Conservation (phyloP, 129 eudicot genomes). For the Artemisia tridentata region DNA sequence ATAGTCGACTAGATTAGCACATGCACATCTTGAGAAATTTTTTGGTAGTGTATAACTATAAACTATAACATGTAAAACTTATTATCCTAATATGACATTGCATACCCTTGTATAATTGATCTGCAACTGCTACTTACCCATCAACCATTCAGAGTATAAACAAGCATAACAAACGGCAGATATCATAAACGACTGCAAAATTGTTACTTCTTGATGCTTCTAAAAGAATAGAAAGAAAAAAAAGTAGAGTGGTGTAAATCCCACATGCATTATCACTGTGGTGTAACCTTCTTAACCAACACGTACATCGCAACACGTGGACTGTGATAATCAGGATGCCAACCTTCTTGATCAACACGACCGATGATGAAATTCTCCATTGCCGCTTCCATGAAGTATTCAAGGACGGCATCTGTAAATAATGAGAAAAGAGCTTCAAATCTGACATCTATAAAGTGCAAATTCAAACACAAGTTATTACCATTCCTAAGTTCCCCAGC, state of each 20-base stretch:
- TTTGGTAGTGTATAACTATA: neutral
- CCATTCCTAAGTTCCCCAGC: conserved; percentile 97
- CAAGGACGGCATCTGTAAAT: conserved; percentile 74
- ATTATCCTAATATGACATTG: neutral
- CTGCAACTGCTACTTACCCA: neutral
- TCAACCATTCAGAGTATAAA: neutral
- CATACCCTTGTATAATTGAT: neutral
- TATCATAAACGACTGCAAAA: neutral
- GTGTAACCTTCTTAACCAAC: conserved; percentile 44
- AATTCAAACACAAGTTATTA: conserved; percentile 20
- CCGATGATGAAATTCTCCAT: conserved; percentile 63
- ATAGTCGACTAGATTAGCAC: neutral
- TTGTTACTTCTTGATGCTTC: conserved; percentile 2
- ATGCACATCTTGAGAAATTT: neutral
- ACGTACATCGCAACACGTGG: conserved; percentile 74
- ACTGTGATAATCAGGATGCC: conserved; percentile 87
- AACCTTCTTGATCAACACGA: conserved; percentile 64
- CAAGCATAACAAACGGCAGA: neutral
- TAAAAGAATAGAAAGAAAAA: neutral
- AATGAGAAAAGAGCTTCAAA: conserved; percentile 11
- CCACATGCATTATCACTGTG: neutral
- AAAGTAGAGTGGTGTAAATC: neutral
- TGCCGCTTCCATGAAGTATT: conserved; percentile 84
- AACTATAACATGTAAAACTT: neutral
- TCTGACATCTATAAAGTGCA: neutral